These are phyloP conservation scores for Diaporthe sp. DNA, from an alignment of 2,329 filamentous ascomycete genomes.

Conservation along the genomic window DNA sequence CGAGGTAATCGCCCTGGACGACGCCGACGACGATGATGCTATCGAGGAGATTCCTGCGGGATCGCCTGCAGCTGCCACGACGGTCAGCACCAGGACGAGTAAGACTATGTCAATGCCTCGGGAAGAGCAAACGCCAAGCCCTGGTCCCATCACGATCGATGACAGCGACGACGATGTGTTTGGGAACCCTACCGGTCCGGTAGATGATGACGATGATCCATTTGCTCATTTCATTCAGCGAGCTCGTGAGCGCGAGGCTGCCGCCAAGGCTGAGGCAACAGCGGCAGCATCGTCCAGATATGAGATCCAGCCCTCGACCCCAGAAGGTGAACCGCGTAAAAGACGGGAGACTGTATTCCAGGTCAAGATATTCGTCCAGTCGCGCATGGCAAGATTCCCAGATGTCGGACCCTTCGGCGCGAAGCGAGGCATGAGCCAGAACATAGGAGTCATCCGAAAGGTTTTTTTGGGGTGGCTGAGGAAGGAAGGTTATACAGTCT, in stretches of 20 bases:
- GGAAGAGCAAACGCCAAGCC: conserved; percentile 15
- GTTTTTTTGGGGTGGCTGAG: conserved; percentile 21
- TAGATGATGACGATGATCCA: conserved; percentile 59
- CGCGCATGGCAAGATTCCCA: conserved; percentile 67
- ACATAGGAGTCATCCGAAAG: conserved; percentile 31
- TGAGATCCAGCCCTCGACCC: conserved; percentile 9
- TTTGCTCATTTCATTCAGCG: conserved; percentile 61
- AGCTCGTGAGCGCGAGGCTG: conserved; percentile 52
- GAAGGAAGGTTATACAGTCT: neutral
- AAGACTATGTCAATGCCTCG: conserved; percentile 30
- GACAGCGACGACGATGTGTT: conserved; percentile 38
- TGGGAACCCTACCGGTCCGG: neutral
- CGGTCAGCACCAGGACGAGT: conserved; percentile 30
- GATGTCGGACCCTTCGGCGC: conserved; percentile 38
- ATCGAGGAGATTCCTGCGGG: conserved; percentile 17
- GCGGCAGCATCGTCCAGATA: conserved; percentile 43
- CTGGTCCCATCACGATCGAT: conserved; percentile 44
- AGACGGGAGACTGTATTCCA: conserved; percentile 13
- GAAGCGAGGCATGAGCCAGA: conserved; percentile 34
- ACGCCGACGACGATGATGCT: conserved; percentile 43
- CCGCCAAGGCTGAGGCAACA: conserved; percentile 46
- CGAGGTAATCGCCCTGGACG: conserved; percentile 43
- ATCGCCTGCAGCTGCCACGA: neutral
- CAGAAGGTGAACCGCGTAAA: neutral
- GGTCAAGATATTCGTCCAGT: conserved; percentile 76